These are phyloP conservation scores for Vitellaria paradoxa DNA, from an alignment of 179 eudicot species.

Conservation along the genomic window DNA sequence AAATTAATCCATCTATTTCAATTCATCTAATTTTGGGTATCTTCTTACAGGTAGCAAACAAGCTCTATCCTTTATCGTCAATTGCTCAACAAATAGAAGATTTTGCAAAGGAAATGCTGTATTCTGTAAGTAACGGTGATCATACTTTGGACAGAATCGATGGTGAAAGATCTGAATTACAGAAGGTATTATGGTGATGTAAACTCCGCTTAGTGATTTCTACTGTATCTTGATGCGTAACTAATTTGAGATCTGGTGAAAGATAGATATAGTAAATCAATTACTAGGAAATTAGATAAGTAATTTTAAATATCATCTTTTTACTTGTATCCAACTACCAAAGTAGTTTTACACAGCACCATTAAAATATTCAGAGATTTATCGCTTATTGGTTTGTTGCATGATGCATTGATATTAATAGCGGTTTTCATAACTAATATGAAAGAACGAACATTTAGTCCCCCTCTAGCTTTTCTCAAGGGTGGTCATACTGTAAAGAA, in stretches of 20 bases:
- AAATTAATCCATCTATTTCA: background rate
- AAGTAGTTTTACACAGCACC: background rate
- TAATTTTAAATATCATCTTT: background rate
- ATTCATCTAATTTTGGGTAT: conserved; percentile 7
- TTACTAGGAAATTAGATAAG: background rate
- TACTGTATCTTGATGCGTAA: background rate
- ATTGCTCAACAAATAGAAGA: conserved; percentile 73
- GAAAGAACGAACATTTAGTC: background rate
- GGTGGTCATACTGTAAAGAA: too few species aligned
- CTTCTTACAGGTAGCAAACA: conserved; percentile 81
- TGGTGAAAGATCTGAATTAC: conserved; percentile 43
- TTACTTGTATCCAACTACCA: background rate
- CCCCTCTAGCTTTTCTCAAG: background rate
- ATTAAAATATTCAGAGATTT: background rate
- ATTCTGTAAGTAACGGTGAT: conserved; percentile 41
- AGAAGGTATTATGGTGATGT: conserved; percentile 46
- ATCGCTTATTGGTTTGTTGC: background rate
- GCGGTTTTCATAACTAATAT: background rate
- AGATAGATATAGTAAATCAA: background rate
- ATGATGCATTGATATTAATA: background rate
- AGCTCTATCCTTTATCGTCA: conserved; percentile 78
- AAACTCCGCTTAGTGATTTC: background rate
- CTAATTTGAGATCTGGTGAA: background rate
- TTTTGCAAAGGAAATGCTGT: conserved; percentile 79
- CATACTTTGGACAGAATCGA: conserved; percentile 29